Conservation (phyloP, 257 asterid genomes). For the Datura wrightii region DNA sequence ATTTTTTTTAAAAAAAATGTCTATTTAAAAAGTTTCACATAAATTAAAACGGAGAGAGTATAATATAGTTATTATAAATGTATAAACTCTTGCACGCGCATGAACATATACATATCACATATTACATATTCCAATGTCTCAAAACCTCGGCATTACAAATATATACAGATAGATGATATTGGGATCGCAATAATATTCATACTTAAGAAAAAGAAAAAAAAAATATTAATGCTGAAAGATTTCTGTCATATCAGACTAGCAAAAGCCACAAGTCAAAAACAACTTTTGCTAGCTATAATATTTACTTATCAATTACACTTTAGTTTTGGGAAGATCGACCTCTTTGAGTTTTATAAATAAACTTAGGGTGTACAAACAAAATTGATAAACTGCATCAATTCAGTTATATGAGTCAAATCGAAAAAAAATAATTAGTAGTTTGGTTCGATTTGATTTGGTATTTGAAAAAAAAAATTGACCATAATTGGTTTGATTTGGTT, state of each 20-base stretch:
- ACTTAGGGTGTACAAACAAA: not conserved
- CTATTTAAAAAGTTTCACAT: not conserved
- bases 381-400: too few relatives aligned
- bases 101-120: not conserved
- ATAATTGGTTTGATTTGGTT: too few relatives aligned
- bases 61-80: not conserved
- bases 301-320: not conserved
- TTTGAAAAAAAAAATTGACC: too few relatives aligned
- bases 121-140: not conserved
- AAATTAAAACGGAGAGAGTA: not conserved
- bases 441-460: too few relatives aligned
- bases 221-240: not conserved
- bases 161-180: not conserved
- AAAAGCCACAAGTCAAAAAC: not conserved
- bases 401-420: too few relatives aligned
- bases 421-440: too few relatives aligned
- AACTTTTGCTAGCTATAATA: not conserved
- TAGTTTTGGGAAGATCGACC: not conserved
- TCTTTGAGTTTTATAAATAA: not conserved
- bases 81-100: not conserved
- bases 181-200: not conserved
- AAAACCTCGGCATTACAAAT: not conserved
- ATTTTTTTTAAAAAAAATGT: not conserved
- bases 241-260: not conserved
- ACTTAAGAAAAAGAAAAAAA: not conserved